Evolutionary conservation across 495 filamentous ascomycete species (phyloP), one percentile per base, ranked within the genome.

Genomic region (Trichoderma asperelloides): DNA sequence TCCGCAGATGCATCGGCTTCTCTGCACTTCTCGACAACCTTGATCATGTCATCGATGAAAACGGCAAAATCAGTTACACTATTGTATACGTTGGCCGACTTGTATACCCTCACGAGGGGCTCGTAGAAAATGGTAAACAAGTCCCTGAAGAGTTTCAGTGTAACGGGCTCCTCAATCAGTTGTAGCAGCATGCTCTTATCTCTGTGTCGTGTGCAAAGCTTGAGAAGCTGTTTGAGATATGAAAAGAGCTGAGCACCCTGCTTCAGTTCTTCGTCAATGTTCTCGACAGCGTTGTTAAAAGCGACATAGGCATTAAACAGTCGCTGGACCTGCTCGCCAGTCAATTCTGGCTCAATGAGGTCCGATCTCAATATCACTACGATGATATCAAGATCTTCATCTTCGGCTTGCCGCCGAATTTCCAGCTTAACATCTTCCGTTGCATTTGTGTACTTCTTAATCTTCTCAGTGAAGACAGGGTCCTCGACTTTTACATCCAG

Each of bases 51-150:
- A 72, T 97, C 92, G 63, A 93, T 85, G 72, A 98, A 98, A 25
- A 84, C 78, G 13, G 95, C 91, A 77, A 98, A 98, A 73, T 98
- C 95, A 0, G 95, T 98, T 68, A 98, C 91, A 74, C 87, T 91
- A 79, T 86, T 92, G 82, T 98, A 98, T 37, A 98, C 95, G 71
- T 98, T 98, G 70, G 95, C 95, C 27, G 94, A 97, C 78, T 98
- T 98, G 80, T 98, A 98, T 0, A 98, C 95, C 25, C 95, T 85
- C 18, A 98, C 89, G 12, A 98, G 85, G 0, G 95, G 95, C 74
- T 98, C 95, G 77, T 98, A 98, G 81, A 98, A 98, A 73, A 98
- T 97, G 23, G 92, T 96, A 77, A 98, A 98, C 60, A 98, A 86
- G 70, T 98, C 96, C 49, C 92, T 87, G 83, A 98, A 95, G 55